These are phyloP conservation scores for Ilyonectria destructans DNA, from an alignment of 2,329 filamentous ascomycete species.

Conservation along the genomic window DNA sequence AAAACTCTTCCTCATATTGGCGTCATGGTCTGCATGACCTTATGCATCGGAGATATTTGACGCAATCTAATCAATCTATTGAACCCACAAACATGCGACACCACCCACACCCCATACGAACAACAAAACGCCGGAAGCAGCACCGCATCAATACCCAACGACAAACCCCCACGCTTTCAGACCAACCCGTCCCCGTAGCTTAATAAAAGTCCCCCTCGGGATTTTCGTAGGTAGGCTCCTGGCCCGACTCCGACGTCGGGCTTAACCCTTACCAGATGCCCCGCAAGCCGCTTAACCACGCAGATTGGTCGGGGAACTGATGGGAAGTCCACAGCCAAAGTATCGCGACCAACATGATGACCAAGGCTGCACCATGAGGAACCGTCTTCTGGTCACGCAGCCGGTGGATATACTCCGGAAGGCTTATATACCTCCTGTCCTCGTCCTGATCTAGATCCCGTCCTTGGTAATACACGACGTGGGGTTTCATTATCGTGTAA, in stretches of 20 bases:
- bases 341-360: slow-evolving; percentile 31
- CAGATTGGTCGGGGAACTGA: slow-evolving; percentile 25
- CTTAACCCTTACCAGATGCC: slow-evolving; percentile 3
- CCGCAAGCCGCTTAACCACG: slow-evolving; percentile 32
- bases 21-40: not conserved
- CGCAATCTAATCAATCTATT: slow-evolving; percentile 16
- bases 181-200: slow-evolving; percentile 2
- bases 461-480: slow-evolving; percentile 53
- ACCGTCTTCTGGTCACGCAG: slow-evolving; percentile 33
- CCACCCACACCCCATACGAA: not conserved
- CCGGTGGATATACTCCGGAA: slow-evolving; percentile 42
- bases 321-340: slow-evolving; percentile 23
- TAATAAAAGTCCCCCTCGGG: not conserved
- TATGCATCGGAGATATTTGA: slow-evolving; percentile 5
- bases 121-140: slow-evolving; percentile 17
- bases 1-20: not conserved
- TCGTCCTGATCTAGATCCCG: slow-evolving; percentile 43
- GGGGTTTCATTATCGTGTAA: slow-evolving; percentile 46
- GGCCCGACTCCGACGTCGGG: slow-evolving; percentile 8
- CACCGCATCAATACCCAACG: slow-evolving; percentile 7
- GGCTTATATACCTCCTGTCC: slow-evolving; percentile 30
- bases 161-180: slow-evolving; percentile 28
- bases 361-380: slow-evolving; percentile 32
- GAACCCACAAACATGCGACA: slow-evolving; percentile 11
- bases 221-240: not conserved